Evolutionary conservation across 495 filamentous ascomycete genomes (phyloP).

Genomic region (Talaromyces adpressus): DNA sequence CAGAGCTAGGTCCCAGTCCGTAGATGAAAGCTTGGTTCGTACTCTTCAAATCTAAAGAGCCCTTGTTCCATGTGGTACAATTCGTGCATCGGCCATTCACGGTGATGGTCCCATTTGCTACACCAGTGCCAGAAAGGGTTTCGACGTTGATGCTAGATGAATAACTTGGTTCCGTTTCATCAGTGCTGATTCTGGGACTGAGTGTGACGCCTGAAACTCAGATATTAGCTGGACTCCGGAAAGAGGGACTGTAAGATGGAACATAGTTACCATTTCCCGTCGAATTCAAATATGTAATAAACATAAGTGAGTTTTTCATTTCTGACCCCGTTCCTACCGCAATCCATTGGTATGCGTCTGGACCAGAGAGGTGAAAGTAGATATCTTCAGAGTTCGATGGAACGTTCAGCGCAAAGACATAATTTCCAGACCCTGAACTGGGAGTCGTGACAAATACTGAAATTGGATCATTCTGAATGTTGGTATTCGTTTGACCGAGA

Average conservation of each 20-base stretch:
- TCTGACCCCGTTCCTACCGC: slow-evolving; percentile 44
- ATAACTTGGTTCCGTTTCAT: too few species aligned
- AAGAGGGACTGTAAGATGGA: background rate
- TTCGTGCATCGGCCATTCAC: too few species aligned
- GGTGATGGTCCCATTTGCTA: too few species aligned
- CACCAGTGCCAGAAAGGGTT: too few species aligned
- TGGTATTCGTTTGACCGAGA: background rate
- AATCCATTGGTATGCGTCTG: slow-evolving; percentile 32
- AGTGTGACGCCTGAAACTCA: slow-evolving; percentile 27
- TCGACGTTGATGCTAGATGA: too few species aligned
- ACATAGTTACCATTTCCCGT: slow-evolving; percentile 29
- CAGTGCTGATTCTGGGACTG: too few species aligned
- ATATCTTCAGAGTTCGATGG: slow-evolving; percentile 33
- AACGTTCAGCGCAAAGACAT: slow-evolving; percentile 40
- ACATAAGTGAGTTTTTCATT: slow-evolving; percentile 47
- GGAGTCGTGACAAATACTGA: background rate
- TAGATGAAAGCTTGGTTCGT: too few species aligned
- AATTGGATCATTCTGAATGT: background rate
- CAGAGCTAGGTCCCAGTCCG: too few species aligned
- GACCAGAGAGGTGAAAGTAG: slow-evolving; percentile 41
- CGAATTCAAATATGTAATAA: slow-evolving; percentile 39
- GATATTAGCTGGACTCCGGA: background rate
- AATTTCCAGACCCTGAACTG: slow-evolving; percentile 14
- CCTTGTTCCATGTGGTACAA: too few species aligned
- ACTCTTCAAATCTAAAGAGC: too few species aligned